These are phyloP conservation scores for Suillus spraguei DNA, from an alignment of 768 basidiomycete species.

Conservation along the genomic window DNA sequence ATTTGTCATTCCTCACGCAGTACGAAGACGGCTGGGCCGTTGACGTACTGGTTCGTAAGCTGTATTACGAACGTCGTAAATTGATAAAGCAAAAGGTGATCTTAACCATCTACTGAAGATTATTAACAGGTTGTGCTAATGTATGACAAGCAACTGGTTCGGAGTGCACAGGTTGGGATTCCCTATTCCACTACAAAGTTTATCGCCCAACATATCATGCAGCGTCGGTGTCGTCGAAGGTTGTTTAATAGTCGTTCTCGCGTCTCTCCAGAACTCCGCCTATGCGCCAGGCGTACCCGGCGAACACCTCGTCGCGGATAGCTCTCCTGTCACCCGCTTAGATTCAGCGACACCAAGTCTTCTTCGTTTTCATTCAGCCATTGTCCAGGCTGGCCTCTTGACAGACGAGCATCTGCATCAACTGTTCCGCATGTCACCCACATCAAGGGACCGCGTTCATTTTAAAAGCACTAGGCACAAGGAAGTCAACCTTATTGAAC, in stretches of 20 bases:
- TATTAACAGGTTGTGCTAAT: background rate
- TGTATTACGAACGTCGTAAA: background rate
- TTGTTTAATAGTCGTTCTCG: background rate
- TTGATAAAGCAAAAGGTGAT: background rate
- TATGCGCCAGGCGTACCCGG: background rate
- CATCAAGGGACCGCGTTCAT: background rate
- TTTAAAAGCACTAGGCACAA: background rate
- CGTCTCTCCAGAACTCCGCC: background rate
- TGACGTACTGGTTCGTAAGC: background rate
- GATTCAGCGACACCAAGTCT: conserved; percentile 6
- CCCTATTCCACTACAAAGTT: background rate
- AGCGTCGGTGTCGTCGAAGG: background rate
- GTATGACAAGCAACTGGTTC: background rate
- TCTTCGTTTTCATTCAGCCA: background rate
- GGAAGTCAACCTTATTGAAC: background rate
- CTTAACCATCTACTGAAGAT: background rate
- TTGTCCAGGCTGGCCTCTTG: background rate
- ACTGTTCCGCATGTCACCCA: background rate
- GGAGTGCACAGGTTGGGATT: background rate
- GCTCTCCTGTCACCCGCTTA: background rate
- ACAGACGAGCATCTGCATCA: background rate
- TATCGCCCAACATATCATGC: background rate
- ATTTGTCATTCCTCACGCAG: background rate
- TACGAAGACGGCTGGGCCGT: conserved; percentile 3
- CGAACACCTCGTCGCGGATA: background rate